phyloP scores from a whole-genome alignment of 305 asterid genomes.

The Salvia sclarea region DNA sequence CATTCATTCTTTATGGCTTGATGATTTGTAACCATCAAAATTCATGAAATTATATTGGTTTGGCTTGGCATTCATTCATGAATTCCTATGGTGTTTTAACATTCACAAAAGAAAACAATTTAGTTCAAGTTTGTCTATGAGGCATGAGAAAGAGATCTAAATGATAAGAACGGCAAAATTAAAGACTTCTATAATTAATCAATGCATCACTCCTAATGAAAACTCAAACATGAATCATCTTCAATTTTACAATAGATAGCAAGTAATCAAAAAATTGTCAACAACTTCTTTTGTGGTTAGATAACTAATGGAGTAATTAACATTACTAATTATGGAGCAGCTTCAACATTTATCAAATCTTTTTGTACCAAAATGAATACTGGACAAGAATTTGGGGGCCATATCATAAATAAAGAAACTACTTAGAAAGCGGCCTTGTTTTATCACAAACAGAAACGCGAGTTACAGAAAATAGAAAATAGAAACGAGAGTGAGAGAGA shows the following conservation, averaged over 20 bases:
- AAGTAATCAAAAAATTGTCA: too few species aligned
- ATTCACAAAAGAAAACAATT: too few species aligned
- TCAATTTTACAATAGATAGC: too few species aligned
- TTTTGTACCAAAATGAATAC: constrained; percentile 8
- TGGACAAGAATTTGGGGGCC: not conserved
- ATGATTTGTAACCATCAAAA: not conserved
- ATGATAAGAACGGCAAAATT: too few species aligned
- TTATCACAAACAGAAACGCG: not conserved
- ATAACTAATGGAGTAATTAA: too few species aligned
- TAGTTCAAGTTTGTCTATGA: too few species aligned
- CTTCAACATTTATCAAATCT: not conserved
- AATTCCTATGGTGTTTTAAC: too few species aligned
- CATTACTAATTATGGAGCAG: not conserved
- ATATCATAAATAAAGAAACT: not conserved
- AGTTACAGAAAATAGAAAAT: not conserved
- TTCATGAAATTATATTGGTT: not conserved
- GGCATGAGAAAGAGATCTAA: too few species aligned
- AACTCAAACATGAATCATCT: too few species aligned
- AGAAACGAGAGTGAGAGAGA: constrained; percentile 22
- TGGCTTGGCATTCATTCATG: not conserved
- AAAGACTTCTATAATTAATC: too few species aligned
- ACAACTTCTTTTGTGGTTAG: too few species aligned
- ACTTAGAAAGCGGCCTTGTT: not conserved
- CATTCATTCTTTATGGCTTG: not conserved
- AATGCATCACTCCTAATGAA: too few species aligned